Conservation (phyloP, 2,329 filamentous ascomycete genomes). For the Hypoxylon sp. region DNA sequence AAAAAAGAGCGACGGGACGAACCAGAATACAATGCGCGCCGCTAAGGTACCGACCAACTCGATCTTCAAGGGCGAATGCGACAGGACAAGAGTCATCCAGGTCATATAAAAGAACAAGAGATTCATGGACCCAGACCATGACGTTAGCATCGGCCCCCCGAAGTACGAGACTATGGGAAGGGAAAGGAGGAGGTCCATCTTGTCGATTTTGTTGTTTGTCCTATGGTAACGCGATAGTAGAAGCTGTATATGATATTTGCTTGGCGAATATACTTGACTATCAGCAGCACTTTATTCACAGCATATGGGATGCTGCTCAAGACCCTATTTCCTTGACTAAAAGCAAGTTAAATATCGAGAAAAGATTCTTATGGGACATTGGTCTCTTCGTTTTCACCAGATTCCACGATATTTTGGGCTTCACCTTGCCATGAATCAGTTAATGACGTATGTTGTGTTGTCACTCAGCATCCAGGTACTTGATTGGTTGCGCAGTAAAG, state of each 20-base stretch:
- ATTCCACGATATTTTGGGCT: conserved; percentile 31
- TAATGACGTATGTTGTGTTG: conserved; percentile 42
- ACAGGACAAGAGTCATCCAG: conserved; percentile 86
- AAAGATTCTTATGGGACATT: conserved; percentile 4
- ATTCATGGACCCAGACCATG: conserved; percentile 85
- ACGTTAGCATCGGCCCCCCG: conserved; percentile 71
- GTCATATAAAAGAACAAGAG: conserved; percentile 91
- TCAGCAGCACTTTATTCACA: conserved; percentile 1
- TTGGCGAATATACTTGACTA: conserved; percentile 9
- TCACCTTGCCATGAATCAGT: conserved; percentile 40
- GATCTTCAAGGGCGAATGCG: conserved; percentile 80
- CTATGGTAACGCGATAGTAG: neutral
- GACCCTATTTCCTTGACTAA: conserved; percentile 6
- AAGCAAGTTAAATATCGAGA: conserved; percentile 4
- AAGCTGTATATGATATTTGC: neutral
- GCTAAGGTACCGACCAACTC: conserved; percentile 80
- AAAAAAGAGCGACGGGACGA: conserved; percentile 80
- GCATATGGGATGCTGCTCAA: neutral
- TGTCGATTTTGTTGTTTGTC: conserved; percentile 33
- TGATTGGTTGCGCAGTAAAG: conserved; percentile 29
- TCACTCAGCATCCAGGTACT: conserved; percentile 13
- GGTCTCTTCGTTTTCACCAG: neutral
- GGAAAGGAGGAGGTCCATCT: conserved; percentile 78
- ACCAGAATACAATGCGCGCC: conserved; percentile 77
- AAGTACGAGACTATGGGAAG: conserved; percentile 80